phyloP scores from a whole-genome alignment of 2,329 filamentous ascomycete genomes.

The Xylaria sp. region DNA sequence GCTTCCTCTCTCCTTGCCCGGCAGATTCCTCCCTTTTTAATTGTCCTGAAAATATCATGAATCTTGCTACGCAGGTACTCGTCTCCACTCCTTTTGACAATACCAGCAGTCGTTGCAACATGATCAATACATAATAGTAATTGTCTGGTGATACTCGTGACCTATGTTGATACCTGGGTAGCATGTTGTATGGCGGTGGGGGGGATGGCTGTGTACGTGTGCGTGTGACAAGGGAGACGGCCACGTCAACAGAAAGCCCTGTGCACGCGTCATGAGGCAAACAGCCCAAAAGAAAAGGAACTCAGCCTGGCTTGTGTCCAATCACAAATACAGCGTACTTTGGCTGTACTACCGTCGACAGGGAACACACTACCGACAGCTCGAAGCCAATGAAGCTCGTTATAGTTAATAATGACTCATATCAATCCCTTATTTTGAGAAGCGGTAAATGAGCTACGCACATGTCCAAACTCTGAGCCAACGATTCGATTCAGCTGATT shows the following conservation, averaged over 20 bases:
- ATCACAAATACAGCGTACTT: neutral
- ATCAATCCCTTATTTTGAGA: neutral
- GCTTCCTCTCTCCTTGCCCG: no score
- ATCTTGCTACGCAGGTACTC: no score
- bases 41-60: no score
- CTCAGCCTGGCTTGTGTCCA: neutral
- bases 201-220: no score
- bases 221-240: constrained; percentile 1
- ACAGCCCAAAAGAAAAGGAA: neutral
- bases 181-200: no score
- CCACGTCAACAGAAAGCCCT: neutral
- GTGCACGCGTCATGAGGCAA: neutral
- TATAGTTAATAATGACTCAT: neutral
- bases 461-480: neutral
- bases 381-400: neutral
- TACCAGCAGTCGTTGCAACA: neutral
- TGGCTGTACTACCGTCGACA: neutral
- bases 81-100: no score
- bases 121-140: neutral
- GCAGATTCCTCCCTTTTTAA: no score
- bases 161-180: neutral
- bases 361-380: neutral
- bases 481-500: neutral
- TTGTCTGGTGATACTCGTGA: neutral
- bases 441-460: neutral